Conservation (phyloP, 345 rosid species). For the Corymbia maculata region DNA sequence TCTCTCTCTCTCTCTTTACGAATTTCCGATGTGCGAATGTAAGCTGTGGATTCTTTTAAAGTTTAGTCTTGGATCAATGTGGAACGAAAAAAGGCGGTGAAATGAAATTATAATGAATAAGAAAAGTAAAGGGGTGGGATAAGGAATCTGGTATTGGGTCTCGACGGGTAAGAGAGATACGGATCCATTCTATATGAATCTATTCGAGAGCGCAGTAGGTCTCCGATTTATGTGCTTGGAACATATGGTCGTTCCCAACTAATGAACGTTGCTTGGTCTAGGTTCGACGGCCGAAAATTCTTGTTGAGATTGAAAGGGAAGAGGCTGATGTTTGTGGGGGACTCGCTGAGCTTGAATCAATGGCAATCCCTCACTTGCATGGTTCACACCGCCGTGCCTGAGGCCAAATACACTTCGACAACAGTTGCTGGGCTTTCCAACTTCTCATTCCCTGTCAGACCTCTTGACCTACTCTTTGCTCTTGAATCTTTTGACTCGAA, state of each 20-base stretch:
- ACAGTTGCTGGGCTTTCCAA: conserved; percentile 10
- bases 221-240: not conserved
- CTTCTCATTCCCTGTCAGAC: conserved; percentile 16
- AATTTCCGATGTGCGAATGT: not conserved
- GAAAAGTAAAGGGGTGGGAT: not conserved
- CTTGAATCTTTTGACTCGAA: not conserved
- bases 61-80: not conserved
- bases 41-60: not conserved
- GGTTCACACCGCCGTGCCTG: conserved; percentile 23
- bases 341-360: conserved; percentile 35
- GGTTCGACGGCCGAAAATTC: conserved; percentile 26
- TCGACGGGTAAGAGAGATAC: not conserved
- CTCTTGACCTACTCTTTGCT: not conserved
- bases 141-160: not conserved
- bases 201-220: not conserved
- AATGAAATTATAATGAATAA: not conserved
- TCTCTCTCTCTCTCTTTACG: not conserved
- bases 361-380: conserved; percentile 45
- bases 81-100: not conserved
- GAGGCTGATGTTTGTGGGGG: conserved; percentile 44
- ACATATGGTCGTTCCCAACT: too few species aligned
- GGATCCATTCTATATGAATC: not conserved
- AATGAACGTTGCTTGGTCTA: not conserved
- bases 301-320: conserved; percentile 22
- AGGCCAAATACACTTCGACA: not conserved